Percentiles rank a stretch among this genome's conserved stretches.
phyloP scores from a whole-genome alignment of 176 grass and related monocot genomes.

The Oryza australiensis region DNA sequence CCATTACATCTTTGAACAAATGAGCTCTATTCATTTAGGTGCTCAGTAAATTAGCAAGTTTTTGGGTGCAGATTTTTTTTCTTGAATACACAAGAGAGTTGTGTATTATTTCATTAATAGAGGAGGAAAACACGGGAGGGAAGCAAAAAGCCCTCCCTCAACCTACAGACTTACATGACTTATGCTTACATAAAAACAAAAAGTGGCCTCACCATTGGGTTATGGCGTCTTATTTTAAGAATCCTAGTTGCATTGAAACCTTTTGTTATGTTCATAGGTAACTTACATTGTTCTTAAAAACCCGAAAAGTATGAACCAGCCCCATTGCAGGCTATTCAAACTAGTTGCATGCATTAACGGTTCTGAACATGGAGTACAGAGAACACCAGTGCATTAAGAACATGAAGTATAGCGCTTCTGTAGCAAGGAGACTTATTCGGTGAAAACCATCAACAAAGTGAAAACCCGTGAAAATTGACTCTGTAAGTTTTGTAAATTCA shows the following conservation, averaged over 20 bases:
- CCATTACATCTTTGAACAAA: slow-evolving; percentile 24
- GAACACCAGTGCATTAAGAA: background rate
- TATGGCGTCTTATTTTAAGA: slow-evolving; percentile 18
- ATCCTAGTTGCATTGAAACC: background rate
- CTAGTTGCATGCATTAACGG: background rate
- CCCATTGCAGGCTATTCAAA: background rate
- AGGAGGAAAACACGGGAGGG: too few species aligned
- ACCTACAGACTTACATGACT: too few species aligned
- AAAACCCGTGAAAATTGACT: too few species aligned
- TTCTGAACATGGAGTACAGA: background rate
- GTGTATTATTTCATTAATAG: too few species aligned
- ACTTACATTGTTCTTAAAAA: background rate
- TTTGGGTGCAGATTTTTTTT: background rate
- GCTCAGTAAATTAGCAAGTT: background rate
- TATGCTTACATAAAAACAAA: too few species aligned
- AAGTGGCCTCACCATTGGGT: too few species aligned
- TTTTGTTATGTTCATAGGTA: slow-evolving; percentile 3
- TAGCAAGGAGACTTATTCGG: too few species aligned
- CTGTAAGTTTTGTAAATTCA: too few species aligned
- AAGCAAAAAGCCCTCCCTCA: too few species aligned
- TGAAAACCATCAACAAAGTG: too few species aligned
- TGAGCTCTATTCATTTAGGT: slow-evolving; percentile 17
- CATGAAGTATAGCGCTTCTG: background rate
- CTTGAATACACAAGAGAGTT: too few species aligned
- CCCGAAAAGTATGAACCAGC: background rate